A percentile compares a stretch with the other conserved stretches of the same genome.
Evolutionary conservation across 805 yeast genomes (phyloP).

Genomic region (Metschnikowia dekortorum): DNA sequence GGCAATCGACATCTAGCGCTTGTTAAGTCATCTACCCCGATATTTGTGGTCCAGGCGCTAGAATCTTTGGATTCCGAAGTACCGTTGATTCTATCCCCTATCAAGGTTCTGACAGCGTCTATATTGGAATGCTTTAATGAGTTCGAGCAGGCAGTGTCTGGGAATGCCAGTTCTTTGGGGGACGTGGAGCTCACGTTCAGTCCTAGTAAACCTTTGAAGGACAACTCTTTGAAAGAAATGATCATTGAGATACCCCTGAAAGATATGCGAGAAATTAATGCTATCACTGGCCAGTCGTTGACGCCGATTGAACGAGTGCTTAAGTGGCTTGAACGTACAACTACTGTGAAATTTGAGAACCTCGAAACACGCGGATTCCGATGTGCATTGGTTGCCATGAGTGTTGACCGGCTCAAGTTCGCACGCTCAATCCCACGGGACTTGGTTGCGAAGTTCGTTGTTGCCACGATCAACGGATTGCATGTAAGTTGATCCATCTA

Average conservation of each 20-base stretch:
- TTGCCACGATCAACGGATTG: not conserved
- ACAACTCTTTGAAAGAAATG: constrained; percentile 9
- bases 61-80: constrained; percentile 9
- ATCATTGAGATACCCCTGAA: constrained; percentile 6
- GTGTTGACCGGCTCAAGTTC: constrained; percentile 1
- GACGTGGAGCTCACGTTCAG: constrained; percentile 8
- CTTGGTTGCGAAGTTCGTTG: not conserved
- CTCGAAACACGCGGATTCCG: constrained; percentile 4
- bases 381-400: constrained; percentile 4
- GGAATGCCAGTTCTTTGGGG: constrained; percentile 5
- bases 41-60: constrained; percentile 9
- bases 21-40: constrained; percentile 4
- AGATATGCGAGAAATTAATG: constrained; percentile 5
- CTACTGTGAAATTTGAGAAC: constrained; percentile 10
- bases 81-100: constrained; percentile 7
- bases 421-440: not conserved
- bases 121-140: constrained; percentile 5
- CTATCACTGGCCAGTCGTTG: not conserved
- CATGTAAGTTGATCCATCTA: not conserved
- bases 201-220: constrained; percentile 7
- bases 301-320: constrained; percentile 6
- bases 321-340: constrained; percentile 9
- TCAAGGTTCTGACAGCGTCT: not conserved
- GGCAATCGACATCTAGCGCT: constrained; percentile 2
- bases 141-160: not conserved